phyloP scores from a whole-genome alignment of 768 basidiomycete species.

The Rhizopogon vinicolor region DNA sequence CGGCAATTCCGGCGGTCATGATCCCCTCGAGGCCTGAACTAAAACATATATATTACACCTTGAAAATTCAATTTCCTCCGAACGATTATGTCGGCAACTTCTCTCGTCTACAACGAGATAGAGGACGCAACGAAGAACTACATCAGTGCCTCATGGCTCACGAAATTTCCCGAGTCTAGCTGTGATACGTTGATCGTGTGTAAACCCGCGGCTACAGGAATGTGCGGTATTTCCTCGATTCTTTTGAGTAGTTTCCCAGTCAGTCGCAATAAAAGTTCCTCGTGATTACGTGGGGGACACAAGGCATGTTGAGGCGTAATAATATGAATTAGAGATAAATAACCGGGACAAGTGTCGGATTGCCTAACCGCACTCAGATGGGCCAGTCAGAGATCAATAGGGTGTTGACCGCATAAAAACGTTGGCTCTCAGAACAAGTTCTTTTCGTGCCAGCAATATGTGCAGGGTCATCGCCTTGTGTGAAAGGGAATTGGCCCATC shows the following conservation, averaged over 20 bases:
- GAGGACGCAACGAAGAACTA: slow-evolving; percentile 1
- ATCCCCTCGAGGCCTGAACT: background rate
- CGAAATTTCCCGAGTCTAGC: background rate
- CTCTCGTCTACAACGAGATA: slow-evolving; percentile 8
- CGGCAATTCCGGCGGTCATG: background rate
- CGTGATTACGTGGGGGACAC: background rate
- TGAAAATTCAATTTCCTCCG: background rate
- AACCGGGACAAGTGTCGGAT: slow-evolving; percentile 1
- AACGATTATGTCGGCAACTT: slow-evolving; percentile 5
- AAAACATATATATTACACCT: background rate
- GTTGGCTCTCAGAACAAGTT: background rate
- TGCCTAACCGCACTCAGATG: background rate
- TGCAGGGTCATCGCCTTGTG: background rate
- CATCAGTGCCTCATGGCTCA: slow-evolving; percentile 6
- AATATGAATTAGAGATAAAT: background rate
- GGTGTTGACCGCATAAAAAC: background rate
- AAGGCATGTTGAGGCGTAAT: slow-evolving; percentile 1
- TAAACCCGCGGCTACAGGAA: slow-evolving; percentile 20
- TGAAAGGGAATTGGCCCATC: background rate
- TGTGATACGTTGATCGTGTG: slow-evolving; percentile 7
- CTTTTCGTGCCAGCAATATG: background rate
- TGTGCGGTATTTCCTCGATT: slow-evolving; percentile 14
- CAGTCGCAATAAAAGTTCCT: slow-evolving; percentile 1
- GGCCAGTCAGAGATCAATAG: background rate
- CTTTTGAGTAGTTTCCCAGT: slow-evolving; percentile 6